phyloP scores from a whole-genome alignment of 2,329 filamentous ascomycete species.

The Plectosphaerella cucumerina region DNA sequence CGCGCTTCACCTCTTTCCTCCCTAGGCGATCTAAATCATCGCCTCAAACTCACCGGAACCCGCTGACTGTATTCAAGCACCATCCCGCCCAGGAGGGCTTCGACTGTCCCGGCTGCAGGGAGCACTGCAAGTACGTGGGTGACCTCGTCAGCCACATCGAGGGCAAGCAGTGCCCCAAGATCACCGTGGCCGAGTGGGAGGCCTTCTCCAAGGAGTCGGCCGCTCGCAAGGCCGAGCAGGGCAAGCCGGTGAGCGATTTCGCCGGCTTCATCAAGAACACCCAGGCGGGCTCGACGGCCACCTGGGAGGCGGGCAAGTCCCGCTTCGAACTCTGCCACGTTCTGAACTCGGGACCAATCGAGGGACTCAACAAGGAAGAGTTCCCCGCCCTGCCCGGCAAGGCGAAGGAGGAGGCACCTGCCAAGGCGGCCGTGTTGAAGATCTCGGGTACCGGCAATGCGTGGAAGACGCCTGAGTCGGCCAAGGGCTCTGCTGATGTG shows the following conservation, averaged over 20 bases:
- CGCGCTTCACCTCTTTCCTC: background rate
- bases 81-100: slow-evolving; percentile 37
- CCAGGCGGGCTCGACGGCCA: background rate
- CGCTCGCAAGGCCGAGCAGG: background rate
- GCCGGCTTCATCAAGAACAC: background rate
- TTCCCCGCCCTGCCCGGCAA: background rate
- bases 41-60: background rate
- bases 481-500: too few relatives aligned
- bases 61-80: slow-evolving; percentile 19
- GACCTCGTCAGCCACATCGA: slow-evolving; percentile 43
- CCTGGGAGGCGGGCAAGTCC: background rate
- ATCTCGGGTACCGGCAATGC: background rate
- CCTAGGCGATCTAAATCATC: background rate
- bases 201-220: background rate
- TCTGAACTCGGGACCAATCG: background rate
- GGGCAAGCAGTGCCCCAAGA: slow-evolving; percentile 28
- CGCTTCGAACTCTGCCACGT: background rate
- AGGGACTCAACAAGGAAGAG: background rate
- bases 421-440: background rate
- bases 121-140: slow-evolving; percentile 30
- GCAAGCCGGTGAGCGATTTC: background rate
- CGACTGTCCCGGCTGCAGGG: slow-evolving; percentile 41
- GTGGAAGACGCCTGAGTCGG: too few relatives aligned
- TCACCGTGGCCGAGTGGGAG: slow-evolving; percentile 20
- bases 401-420: background rate